A percentile compares a stretch with the other conserved stretches of the same genome.
These are phyloP conservation scores for Echinosophora koreensis DNA, from an alignment of 306 rosid species.

Conservation along the genomic window DNA sequence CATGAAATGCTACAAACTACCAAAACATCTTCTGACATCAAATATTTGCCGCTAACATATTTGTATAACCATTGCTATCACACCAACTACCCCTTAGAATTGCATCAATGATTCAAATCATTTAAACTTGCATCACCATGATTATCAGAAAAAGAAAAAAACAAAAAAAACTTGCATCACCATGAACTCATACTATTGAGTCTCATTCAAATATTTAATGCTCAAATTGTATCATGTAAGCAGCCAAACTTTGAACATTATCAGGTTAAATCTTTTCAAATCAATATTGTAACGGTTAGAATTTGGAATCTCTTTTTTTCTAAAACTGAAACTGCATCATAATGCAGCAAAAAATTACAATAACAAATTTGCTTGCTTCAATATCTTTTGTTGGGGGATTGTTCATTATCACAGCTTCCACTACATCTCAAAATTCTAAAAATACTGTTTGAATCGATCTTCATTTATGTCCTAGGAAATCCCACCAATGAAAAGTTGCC, in stretches of 20 bases:
- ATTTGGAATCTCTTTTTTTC: constrained; percentile 9
- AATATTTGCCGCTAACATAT: background rate
- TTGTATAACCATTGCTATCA: background rate
- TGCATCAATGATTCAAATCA: constrained; percentile 23
- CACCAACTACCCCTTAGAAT: constrained; percentile 18
- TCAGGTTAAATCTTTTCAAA: background rate
- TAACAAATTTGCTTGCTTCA: constrained; percentile 19
- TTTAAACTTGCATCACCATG: no score
- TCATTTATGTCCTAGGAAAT: constrained; percentile 77
- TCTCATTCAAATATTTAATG: constrained; percentile 19
- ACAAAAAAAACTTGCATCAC: constrained; percentile 27
- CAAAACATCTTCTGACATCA: constrained; percentile 27
- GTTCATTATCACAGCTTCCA: constrained; percentile 56
- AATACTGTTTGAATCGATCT: constrained; percentile 67
- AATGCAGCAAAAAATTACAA: constrained; percentile 1
- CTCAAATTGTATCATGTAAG: no score
- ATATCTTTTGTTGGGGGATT: background rate
- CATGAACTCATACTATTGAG: constrained; percentile 12
- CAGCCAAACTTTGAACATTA: constrained; percentile 3
- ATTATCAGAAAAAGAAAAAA: no score
- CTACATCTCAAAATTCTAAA: constrained; percentile 58
- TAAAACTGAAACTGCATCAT: constrained; percentile 25
- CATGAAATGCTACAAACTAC: constrained; percentile 11
- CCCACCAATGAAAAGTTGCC: constrained; percentile 92
- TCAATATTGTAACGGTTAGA: constrained; percentile 1